These are phyloP conservation scores for Kwoniella newhampshirensis DNA, from an alignment of 768 basidiomycete genomes.

Conservation along the genomic window DNA sequence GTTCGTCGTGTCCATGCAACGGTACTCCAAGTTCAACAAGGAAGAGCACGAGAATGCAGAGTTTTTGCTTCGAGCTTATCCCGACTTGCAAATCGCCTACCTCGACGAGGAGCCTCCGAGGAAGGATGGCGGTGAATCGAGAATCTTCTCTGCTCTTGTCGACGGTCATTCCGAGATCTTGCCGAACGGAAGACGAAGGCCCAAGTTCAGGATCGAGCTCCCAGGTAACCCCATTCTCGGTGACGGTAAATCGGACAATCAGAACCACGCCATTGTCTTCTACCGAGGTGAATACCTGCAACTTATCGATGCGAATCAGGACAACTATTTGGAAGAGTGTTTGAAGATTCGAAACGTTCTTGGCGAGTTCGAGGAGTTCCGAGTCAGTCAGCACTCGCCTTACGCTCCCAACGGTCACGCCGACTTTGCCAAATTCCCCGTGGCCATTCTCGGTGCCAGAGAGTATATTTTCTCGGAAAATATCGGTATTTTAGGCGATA, in stretches of 20 bases:
- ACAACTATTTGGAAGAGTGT: conserved; percentile 99
- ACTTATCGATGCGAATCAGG: conserved; percentile 99
- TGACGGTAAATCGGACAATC: conserved; percentile 99
- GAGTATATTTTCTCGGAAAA: conserved; percentile 99
- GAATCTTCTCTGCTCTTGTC: conserved; percentile 93
- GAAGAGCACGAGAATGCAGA: conserved; percentile 99
- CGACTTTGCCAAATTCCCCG: conserved; percentile 82
- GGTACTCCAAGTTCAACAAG: conserved; percentile 99
- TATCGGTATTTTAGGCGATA: conserved; percentile 96
- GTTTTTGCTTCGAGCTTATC: conserved; percentile 94
- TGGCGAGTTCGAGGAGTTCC: conserved; percentile 93
- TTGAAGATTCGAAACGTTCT: conserved; percentile 99
- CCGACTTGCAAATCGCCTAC: conserved; percentile 97
- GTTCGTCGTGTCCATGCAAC: conserved; percentile 98
- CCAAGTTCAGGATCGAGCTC: conserved; percentile 97
- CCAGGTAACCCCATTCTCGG: conserved; percentile 99
- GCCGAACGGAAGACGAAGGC: conserved; percentile 79
- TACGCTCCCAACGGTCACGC: conserved; percentile 86
- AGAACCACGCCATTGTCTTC: conserved; percentile 99
- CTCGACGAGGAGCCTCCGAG: conserved; percentile 91
- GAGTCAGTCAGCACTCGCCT: conserved; percentile 79
- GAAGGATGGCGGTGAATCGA: conserved; percentile 91
- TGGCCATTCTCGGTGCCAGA: conserved; percentile 96
- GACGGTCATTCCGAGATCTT: conserved; percentile 97
- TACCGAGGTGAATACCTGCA: conserved; percentile 99